A percentile compares a stretch with the other conserved stretches of the same genome.
phyloP scores from a whole-genome alignment of 805 yeast genomes.

The Priceomyces carsonii region DNA sequence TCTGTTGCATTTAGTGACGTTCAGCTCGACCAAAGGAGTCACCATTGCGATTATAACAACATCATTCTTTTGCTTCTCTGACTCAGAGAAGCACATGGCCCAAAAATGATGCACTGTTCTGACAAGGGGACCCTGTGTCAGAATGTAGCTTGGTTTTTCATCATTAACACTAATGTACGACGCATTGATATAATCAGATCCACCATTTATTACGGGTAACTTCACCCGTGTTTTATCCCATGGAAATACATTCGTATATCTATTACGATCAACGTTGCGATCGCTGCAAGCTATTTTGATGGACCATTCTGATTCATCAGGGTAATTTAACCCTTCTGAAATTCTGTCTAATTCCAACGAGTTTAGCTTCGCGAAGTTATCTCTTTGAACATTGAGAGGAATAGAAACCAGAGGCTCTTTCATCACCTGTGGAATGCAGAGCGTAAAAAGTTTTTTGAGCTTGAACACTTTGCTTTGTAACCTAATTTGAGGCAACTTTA shows the following conservation, averaged over 20 bases:
- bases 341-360: slow-evolving; percentile 10
- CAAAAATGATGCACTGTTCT: slow-evolving; percentile 47
- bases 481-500: neutral
- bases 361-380: slow-evolving; percentile 5
- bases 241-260: slow-evolving; percentile 43
- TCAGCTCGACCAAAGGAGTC: slow-evolving; percentile 52
- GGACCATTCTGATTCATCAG: slow-evolving; percentile 8
- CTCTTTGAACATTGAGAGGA: slow-evolving; percentile 3
- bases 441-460: neutral
- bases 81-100: slow-evolving; percentile 44
- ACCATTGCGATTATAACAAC: slow-evolving; percentile 38
- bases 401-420: neutral
- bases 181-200: slow-evolving; percentile 41
- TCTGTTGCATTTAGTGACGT: slow-evolving; percentile 38
- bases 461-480: neutral
- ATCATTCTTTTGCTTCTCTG: slow-evolving; percentile 25
- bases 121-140: slow-evolving; percentile 66
- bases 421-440: slow-evolving; percentile 4
- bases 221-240: slow-evolving; percentile 38
- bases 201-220: slow-evolving; percentile 18
- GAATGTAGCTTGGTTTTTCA: slow-evolving; percentile 47
- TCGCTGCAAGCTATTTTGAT: slow-evolving; percentile 4
- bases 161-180: slow-evolving; percentile 26
- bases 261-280: slow-evolving; percentile 20
- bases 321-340: slow-evolving; percentile 9